Evolutionary conservation across 257 asterid genomes (phyloP), one percentile per base, ranked within the genome.

Genomic region (Dorcoceras hygrometricum): DNA sequence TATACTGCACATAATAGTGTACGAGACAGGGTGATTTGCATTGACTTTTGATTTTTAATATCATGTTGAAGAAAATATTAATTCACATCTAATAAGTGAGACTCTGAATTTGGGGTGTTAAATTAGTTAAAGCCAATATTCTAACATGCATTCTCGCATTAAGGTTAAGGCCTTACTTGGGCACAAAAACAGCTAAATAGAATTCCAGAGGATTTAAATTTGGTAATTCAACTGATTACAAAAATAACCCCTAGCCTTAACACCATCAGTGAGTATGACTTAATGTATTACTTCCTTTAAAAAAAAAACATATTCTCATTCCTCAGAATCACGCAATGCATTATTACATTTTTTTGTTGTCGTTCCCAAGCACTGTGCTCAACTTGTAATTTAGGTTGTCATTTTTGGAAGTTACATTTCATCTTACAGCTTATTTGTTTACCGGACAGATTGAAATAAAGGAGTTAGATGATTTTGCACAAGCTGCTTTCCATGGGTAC

Each of bases 401-500:
- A 6, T 61, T 24, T 67, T 34, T 65, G 67, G 69, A 59, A 59
- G 73, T 75, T 60, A 23, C 67, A 55, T 65, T 57, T 53, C 71
- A 64, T 67, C 66, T 27, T 32, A 48, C 66, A 48, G 8, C 60
- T 55, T n/a, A n/a, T 68, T 60, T 63, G 50, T 68, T 57, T 36
- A n/a, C 31, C 62, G 20, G 57, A 69, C 86, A 93, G 97, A 90
- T 93, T 81, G 99, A 88, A 68, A 90, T 93, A 77, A 86, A 85
- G 87, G 99, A 93, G 81, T 82, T 93, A 65, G 99, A 93, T 71
- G 96, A 86, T 55, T 83, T 90, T 63, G 99, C 99, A 62, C 96
- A 88, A 86, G 87, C 99, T 82, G 99, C 99, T 80, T 93, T 93
- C 73, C 94, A 76, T 62, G 99, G 99, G 69, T 93, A 93, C 84